Evolutionary conservation across 2,329 filamentous ascomycete genomes (phyloP).

Genomic region (Cordyceps cateniannulata): DNA sequence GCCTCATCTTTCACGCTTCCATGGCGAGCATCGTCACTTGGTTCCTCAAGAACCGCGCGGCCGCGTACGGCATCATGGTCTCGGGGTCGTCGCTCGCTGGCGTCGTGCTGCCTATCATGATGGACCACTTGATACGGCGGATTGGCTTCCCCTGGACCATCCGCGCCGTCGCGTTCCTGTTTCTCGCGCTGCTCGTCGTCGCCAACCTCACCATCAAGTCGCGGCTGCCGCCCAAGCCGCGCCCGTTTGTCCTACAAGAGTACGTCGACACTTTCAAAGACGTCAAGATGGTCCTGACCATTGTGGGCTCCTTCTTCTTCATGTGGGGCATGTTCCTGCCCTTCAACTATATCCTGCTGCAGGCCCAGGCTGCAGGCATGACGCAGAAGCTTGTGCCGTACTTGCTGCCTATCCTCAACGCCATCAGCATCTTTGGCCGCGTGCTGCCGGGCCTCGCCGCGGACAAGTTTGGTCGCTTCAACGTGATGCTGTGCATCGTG

Average conservation of each 20-base stretch:
- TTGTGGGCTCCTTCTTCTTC: constrained; percentile 46
- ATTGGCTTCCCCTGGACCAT: constrained; percentile 44
- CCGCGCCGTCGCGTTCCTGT: constrained; percentile 40
- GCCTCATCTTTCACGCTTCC: constrained; percentile 35
- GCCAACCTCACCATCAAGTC: constrained; percentile 31
- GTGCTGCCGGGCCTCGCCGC: constrained; percentile 44
- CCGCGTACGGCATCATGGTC: constrained; percentile 47
- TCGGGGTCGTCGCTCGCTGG: constrained; percentile 50
- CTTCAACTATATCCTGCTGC: constrained; percentile 46
- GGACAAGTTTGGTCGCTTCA: constrained; percentile 39
- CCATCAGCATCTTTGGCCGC: constrained; percentile 44
- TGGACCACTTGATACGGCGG: constrained; percentile 43
- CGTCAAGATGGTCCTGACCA: constrained; percentile 35
- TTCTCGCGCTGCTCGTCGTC: constrained; percentile 31
- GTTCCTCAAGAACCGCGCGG: constrained; percentile 45
- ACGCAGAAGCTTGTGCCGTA: constrained; percentile 36
- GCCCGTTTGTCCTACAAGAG: constrained; percentile 38
- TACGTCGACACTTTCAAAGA: constrained; percentile 43
- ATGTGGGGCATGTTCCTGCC: constrained; percentile 49
- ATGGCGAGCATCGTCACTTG: constrained; percentile 41
- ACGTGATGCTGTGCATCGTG: constrained; percentile 45
- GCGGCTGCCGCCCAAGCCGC: constrained; percentile 38
- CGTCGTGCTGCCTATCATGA: constrained; percentile 55
- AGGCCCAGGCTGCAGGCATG: constrained; percentile 39
- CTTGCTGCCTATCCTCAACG: constrained; percentile 51